Evolutionary conservation across 495 filamentous ascomycete genomes (phyloP), one percentile per base, ranked within the genome.

Genomic region (Hapsidospora chrysogenum): DNA sequence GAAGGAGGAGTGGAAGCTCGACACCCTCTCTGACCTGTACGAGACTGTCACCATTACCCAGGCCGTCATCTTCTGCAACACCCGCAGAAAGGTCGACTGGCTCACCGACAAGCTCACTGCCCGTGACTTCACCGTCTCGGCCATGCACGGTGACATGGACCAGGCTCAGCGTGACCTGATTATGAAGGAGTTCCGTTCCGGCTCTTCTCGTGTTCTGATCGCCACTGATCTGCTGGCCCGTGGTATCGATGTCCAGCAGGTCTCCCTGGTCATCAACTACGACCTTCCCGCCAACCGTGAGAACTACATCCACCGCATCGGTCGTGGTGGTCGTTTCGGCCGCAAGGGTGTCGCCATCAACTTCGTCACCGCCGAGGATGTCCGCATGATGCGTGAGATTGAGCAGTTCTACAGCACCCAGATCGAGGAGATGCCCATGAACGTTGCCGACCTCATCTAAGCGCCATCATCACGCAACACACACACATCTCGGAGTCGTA

Each of bases 401-500:
- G 89, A 99, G 57, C 62, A 77, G 45, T 94, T 92, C 57, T 94
- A 94, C 57, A 92, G 84, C 23, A 97, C 89, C 31, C 89, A 97
- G 60, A 97, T 97, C 43, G 89, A 97, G 50, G 89, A 97, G 68
- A 97, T 97, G 89, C 89, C 89, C 17, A 95, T 97, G 89, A 96
- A 96, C 50, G 75, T 80, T 39, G 74, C 75, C 31, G 74, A 78
- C 47, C 61, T 78, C 20, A 64, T 79, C 40, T 59, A 59, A 48
- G 20, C 18, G 14, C n/a, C n/a, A n/a, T n/a, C n/a, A n/a, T n/a
- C n/a, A n/a, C n/a, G n/a, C n/a, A n/a, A n/a, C n/a, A n/a, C n/a
- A n/a, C n/a, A n/a, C n/a, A n/a, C n/a, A n/a, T 26, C 23, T 26
- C 23, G n/a, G n/a, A n/a, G n/a, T n/a, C n/a, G n/a, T n/a, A n/a